These are phyloP conservation scores for Vaccinium myrtillus DNA, from an alignment of 148 eudicot species.

Conservation along the genomic window DNA sequence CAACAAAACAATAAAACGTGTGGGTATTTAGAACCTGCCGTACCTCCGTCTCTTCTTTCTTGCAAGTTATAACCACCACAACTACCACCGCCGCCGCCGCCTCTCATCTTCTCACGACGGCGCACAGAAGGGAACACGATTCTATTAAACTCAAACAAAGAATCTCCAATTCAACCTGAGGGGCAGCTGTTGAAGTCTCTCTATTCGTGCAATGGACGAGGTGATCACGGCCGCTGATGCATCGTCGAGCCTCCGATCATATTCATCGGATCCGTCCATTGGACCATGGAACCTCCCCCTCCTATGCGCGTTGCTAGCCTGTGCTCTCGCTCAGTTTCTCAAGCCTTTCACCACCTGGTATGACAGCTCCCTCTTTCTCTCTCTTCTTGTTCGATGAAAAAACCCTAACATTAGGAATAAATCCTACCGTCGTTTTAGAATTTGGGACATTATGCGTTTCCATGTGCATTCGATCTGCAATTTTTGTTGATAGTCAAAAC, in stretches of 20 bases:
- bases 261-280: constrained; percentile 29
- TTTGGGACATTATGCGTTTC: not conserved
- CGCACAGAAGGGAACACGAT: not conserved
- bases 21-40: not conserved
- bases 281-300: constrained; percentile 48
- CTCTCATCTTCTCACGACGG: not conserved
- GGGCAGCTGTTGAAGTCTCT: constrained; percentile 9
- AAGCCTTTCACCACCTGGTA: constrained; percentile 62
- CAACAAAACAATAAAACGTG: not conserved
- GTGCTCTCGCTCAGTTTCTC: constrained; percentile 56
- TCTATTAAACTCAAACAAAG: not conserved
- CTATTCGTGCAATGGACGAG: constrained; percentile 23
- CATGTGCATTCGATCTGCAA: not conserved
- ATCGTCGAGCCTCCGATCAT: constrained; percentile 27
- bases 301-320: constrained; percentile 50
- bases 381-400: not conserved
- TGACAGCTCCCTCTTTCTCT: not conserved
- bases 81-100: not conserved
- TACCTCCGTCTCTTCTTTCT: not conserved
- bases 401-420: not conserved
- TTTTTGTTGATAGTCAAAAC: not conserved
- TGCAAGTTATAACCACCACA: not conserved
- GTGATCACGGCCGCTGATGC: constrained; percentile 44
- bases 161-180: not conserved
- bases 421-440: not conserved